Percentiles rank a stretch among this genome's conserved stretches.
These are phyloP conservation scores for Leishmania turanica DNA, from an alignment of 208 protist genomes.

Conservation along the genomic window DNA sequence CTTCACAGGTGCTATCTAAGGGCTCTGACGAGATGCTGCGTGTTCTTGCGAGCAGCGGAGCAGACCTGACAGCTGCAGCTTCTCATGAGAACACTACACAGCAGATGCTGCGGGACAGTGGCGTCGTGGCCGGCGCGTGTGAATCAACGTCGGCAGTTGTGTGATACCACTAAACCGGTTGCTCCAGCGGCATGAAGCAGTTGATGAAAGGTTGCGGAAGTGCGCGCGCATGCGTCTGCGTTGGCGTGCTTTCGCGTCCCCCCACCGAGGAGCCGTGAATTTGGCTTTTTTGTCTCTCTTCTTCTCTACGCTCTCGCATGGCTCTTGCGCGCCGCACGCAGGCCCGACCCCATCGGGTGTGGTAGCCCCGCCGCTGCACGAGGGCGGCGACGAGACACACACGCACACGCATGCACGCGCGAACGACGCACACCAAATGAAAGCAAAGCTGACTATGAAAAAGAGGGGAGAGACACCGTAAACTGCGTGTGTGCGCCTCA, in stretches of 20 bases:
- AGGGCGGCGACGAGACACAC: not conserved
- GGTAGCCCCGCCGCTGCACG: not conserved
- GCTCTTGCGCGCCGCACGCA: not conserved
- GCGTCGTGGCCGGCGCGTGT: conserved; percentile 10
- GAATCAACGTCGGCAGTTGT: conserved; percentile 14
- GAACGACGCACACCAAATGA: not conserved
- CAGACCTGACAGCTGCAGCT: not conserved
- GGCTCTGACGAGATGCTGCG: not conserved
- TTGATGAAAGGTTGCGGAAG: conserved; percentile 29
- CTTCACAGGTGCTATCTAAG: not conserved
- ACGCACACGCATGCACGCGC: not conserved
- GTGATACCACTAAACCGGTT: conserved; percentile 24
- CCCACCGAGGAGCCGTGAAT: not conserved
- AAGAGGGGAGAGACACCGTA: not conserved
- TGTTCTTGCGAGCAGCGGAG: not conserved
- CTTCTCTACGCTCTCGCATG: not conserved
- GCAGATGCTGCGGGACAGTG: not conserved
- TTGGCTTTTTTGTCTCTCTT: not conserved
- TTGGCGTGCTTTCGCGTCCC: not conserved
- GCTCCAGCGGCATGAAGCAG: conserved; percentile 45
- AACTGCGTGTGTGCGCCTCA: too few species aligned
- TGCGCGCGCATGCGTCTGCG: not conserved
- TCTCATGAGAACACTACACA: not conserved
- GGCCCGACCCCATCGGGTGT: not conserved
- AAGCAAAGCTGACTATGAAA: not conserved